Base-by-base conservation (phyloP, 1,284 basidiomycete genomes). In the Ceratobasidium sp. region DNA sequence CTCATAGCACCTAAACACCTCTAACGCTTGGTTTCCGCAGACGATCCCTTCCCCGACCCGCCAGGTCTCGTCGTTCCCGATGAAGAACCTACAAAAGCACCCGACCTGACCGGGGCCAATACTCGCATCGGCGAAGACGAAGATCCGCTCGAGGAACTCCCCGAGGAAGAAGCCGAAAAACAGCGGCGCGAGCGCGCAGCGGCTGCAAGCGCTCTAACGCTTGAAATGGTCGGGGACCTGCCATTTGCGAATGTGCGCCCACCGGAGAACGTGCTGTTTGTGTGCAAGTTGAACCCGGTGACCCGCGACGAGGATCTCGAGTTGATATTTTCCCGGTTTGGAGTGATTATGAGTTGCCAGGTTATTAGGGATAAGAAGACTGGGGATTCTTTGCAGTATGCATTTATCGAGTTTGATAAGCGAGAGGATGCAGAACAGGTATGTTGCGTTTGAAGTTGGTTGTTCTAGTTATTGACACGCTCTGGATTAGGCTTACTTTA, bases 201-300 rank as follows among this genome's bases (percentile, higher is more conserved):
- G 0, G 90, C 90, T 1, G 96, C 97, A 0, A 96, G 96, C 52
- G 98, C 97, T 0, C 86, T 99, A 46, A 99, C 98, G 1, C 90
- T 99, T 66, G 98, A 99, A 84, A 99, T 99, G 96, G 97, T 99
- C 77, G 97, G 97, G 64, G 98, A 99, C 84, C 86, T 99, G 71
- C 98, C 98, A 0, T 99, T 99, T 82, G 98, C 97, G 22, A 97
- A 98, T 81, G 95, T 99, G 56, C 90, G 96, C 56, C 98, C 98
- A 0, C 97, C 97, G 0, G 97, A 99, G 85, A 99, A 99, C 84
- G 96, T 99, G 54, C 86, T 99, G 15, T 99, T 99, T 84, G 97
- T 99, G 22, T 99, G 97, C 91, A 99, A 99, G 83, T 88, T 99
- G 79, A 99, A 99, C 82, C 91, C 95, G 15, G 96, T 98, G 40